Conservation (phyloP, 2,329 filamentous ascomycete species). For the Juglanconis oblonga region DNA sequence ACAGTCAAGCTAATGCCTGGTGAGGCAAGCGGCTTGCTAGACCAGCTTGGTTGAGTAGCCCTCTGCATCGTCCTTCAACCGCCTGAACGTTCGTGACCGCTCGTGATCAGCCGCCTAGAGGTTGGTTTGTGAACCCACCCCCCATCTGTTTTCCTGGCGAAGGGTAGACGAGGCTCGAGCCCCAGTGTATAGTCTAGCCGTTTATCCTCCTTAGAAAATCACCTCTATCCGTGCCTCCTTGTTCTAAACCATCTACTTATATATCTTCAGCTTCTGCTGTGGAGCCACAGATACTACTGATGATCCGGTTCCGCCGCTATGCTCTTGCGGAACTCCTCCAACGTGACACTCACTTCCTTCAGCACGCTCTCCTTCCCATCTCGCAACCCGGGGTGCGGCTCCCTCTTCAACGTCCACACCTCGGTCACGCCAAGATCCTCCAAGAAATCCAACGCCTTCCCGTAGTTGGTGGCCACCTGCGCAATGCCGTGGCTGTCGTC, state of each 20-base stretch:
- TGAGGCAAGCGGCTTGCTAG: no score
- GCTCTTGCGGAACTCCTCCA: constrained; percentile 37
- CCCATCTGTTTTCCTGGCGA: no score
- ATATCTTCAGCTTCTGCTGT: no score
- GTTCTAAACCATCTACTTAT: not conserved
- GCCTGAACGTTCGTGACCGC: no score
- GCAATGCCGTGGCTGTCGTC: constrained; percentile 91
- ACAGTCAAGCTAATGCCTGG: no score
- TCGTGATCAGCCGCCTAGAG: no score
- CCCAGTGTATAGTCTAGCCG: no score
- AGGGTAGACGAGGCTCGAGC: no score
- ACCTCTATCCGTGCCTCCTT: not conserved
- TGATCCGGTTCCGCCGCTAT: constrained; percentile 15
- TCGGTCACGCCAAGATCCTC: constrained; percentile 61
- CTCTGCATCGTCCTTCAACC: no score
- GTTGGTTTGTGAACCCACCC: no score
- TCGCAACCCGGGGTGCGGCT: constrained; percentile 26
- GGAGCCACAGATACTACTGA: not conserved
- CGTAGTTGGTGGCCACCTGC: constrained; percentile 86
- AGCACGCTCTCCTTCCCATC: constrained; percentile 34
- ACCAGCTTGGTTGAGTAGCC: no score
- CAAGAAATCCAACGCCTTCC: constrained; percentile 67
- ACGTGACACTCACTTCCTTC: constrained; percentile 40
- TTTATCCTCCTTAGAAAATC: no score
- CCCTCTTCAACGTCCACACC: constrained; percentile 55